phyloP scores from a whole-genome alignment of 2,329 filamentous ascomycete species.

The Orbilia quercus region DNA sequence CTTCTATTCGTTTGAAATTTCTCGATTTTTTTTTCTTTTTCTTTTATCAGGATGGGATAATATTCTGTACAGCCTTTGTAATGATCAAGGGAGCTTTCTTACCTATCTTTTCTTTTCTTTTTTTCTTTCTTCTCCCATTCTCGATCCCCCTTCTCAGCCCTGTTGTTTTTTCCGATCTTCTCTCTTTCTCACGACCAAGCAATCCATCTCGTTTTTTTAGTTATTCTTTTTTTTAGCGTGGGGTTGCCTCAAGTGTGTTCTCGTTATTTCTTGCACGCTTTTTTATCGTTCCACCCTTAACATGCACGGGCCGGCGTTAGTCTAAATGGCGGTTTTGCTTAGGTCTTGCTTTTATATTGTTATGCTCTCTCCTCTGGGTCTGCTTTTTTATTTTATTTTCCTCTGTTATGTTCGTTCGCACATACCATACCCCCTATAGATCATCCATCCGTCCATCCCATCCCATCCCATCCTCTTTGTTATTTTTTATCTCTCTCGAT shows the following conservation, averaged over 20 bases:
- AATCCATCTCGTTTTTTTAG: constrained; percentile 21
- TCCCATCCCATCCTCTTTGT: constrained; percentile 1
- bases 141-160: constrained; percentile 27
- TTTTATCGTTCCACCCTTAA: constrained; percentile 8
- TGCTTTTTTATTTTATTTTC: not conserved
- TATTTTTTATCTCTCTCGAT: not conserved
- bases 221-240: constrained; percentile 56
- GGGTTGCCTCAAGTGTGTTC: constrained; percentile 22
- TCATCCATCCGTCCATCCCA: no score
- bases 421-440: constrained; percentile 56
- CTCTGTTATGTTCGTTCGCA: constrained; percentile 12
- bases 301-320: constrained; percentile 54
- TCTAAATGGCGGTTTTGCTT: constrained; percentile 42
- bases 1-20: no score
- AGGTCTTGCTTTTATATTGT: constrained; percentile 4
- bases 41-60: constrained; percentile 3
- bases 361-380: constrained; percentile 32
- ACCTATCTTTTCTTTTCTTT: not conserved
- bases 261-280: constrained; percentile 8
- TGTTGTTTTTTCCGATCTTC: constrained; percentile 25
- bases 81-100: constrained; percentile 31
- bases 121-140: no score
- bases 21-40: not conserved
- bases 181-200: constrained; percentile 13
- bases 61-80: constrained; percentile 30